These are phyloP conservation scores for Boletus tylopilopsis DNA, from an alignment of 768 basidiomycete genomes.

Conservation along the genomic window DNA sequence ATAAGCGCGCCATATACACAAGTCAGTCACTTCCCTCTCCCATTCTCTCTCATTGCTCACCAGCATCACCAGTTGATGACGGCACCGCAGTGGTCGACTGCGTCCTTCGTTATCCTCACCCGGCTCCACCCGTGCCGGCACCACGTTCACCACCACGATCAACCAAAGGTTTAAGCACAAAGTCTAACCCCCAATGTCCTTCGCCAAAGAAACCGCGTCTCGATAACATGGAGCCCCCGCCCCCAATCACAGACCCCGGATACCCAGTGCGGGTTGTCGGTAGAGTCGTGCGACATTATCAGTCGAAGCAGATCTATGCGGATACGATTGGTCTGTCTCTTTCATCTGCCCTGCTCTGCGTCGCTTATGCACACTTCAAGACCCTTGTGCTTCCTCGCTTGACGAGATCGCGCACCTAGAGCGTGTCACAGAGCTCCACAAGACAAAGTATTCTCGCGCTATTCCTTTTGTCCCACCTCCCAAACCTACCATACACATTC, in stretches of 20 bases:
- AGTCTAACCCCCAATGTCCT: not conserved
- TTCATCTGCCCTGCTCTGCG: not conserved
- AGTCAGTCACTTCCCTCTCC: slow-evolving; percentile 31
- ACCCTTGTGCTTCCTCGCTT: slow-evolving; percentile 44
- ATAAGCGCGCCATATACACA: slow-evolving; percentile 57
- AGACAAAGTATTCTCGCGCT: slow-evolving; percentile 44
- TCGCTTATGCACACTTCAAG: slow-evolving; percentile 26
- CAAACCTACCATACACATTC: slow-evolving; percentile 8
- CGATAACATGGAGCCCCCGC: slow-evolving; percentile 21
- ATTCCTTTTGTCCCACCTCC: slow-evolving; percentile 45
- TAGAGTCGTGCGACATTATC: slow-evolving; percentile 37
- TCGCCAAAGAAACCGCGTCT: slow-evolving; percentile 17
- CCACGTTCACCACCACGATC: slow-evolving; percentile 7
- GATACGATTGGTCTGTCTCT: slow-evolving; percentile 48
- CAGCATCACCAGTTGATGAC: slow-evolving; percentile 59
- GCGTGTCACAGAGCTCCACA: slow-evolving; percentile 49
- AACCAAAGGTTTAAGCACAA: slow-evolving; percentile 1
- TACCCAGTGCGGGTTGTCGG: slow-evolving; percentile 46
- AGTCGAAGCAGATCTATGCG: slow-evolving; percentile 44
- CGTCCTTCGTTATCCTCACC: slow-evolving; percentile 39
- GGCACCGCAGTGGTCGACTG: slow-evolving; percentile 75
- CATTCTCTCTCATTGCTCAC: not conserved
- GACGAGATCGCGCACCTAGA: slow-evolving; percentile 61
- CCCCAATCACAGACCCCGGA: slow-evolving; percentile 44
- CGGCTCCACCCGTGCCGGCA: slow-evolving; percentile 17